A percentile compares a stretch with the other conserved stretches of the same genome.
Conservation (phyloP, 805 yeast genomes). For the Myxozyma lipomycoides region DNA sequence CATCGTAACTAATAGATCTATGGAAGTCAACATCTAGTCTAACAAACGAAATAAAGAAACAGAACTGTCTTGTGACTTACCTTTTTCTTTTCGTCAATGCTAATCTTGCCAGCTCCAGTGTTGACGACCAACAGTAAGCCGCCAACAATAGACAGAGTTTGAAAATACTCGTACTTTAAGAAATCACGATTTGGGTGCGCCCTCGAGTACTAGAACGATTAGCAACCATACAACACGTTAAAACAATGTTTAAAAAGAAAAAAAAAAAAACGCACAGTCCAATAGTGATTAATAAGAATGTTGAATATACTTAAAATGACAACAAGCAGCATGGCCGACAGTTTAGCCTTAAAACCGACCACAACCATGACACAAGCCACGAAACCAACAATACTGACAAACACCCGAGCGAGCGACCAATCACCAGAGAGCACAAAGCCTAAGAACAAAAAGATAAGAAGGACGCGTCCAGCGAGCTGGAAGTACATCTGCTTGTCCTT, state of each 20-base stretch:
- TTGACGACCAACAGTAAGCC: constrained; percentile 86
- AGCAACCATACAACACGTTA: neutral
- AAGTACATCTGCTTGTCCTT: constrained; percentile 75
- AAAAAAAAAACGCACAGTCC: constrained; percentile 46
- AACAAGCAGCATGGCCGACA: constrained; percentile 68
- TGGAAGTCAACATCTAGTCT: no score
- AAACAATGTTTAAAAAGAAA: neutral
- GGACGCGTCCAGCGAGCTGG: constrained; percentile 79
- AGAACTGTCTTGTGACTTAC: constrained; percentile 63
- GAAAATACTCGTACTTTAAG: constrained; percentile 88
- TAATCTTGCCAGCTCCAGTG: constrained; percentile 94
- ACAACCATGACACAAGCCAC: constrained; percentile 70
- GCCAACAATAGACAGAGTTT: constrained; percentile 90
- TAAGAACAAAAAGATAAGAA: constrained; percentile 77
- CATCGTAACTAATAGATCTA: no score
- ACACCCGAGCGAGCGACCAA: constrained; percentile 62
- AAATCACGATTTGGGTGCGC: constrained; percentile 79
- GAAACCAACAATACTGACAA: constrained; percentile 67
- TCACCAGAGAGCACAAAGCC: constrained; percentile 75
- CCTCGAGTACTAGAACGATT: constrained; percentile 42
- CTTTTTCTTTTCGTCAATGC: constrained; percentile 94
- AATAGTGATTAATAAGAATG: constrained; percentile 76
- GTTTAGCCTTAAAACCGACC: constrained; percentile 88
- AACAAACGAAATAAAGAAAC: no score
- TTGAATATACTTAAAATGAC: constrained; percentile 71